These are phyloP conservation scores for Saccharomyces pastorianus DNA, from an alignment of 1,139 yeast genomes.

Conservation along the genomic window DNA sequence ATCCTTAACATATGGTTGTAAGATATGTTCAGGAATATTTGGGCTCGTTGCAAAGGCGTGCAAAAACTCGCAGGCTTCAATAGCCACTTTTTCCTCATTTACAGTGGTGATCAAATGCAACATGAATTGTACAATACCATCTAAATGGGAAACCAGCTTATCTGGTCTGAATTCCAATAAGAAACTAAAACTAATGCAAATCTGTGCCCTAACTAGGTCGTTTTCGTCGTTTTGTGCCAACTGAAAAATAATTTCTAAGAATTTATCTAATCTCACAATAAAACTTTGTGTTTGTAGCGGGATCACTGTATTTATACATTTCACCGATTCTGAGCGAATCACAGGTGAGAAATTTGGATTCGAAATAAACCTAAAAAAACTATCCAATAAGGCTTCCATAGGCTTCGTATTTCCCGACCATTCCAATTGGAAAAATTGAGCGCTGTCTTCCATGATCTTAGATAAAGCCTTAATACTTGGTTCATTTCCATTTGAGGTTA, in stretches of 20 bases:
- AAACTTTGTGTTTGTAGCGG: slow-evolving; percentile 61
- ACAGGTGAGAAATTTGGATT: slow-evolving; percentile 37
- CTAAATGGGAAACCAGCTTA: slow-evolving; percentile 67
- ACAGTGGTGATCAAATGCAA: slow-evolving; percentile 60
- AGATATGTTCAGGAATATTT: slow-evolving; percentile 42
- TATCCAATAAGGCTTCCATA: slow-evolving; percentile 56
- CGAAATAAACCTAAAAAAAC: slow-evolving; percentile 47
- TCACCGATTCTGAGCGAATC: slow-evolving; percentile 55
- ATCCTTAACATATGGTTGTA: slow-evolving; percentile 48
- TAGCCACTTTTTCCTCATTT: slow-evolving; percentile 63
- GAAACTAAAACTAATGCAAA: slow-evolving; percentile 71
- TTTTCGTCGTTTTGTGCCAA: slow-evolving; percentile 51
- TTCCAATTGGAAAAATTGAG: slow-evolving; percentile 41
- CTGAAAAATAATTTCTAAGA: slow-evolving; percentile 53
- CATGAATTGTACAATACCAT: slow-evolving; percentile 78
- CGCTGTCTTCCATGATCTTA: slow-evolving; percentile 78
- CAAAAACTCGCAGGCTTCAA: slow-evolving; percentile 90
- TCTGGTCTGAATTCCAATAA: slow-evolving; percentile 75
- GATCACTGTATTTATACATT: slow-evolving; percentile 71
- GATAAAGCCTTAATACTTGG: slow-evolving; percentile 77
- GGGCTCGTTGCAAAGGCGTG: slow-evolving; percentile 63
- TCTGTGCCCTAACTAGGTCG: slow-evolving; percentile 57
- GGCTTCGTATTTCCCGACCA: slow-evolving; percentile 51
- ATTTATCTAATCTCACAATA: slow-evolving; percentile 56
- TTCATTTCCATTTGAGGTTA: slow-evolving; percentile 52